phyloP scores from a whole-genome alignment of 805 yeast species.

The Ogataea corticis region DNA sequence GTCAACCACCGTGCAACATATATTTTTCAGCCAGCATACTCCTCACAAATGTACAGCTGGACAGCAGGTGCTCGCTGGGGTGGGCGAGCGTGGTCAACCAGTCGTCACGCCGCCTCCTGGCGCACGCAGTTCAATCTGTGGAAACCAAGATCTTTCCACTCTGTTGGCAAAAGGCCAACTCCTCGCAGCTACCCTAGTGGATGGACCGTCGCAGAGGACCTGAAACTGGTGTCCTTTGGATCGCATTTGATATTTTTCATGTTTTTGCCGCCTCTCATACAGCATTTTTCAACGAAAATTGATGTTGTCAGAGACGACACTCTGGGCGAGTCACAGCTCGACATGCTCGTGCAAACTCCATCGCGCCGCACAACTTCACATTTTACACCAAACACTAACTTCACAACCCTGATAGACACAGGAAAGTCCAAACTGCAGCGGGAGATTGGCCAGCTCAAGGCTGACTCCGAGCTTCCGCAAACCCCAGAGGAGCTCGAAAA shows the following conservation, averaged over 20 bases:
- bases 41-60: background rate
- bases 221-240: conserved; percentile 32
- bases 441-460: background rate
- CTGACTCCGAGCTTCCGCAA: conserved; percentile 11
- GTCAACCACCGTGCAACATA: background rate
- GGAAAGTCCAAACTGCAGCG: background rate
- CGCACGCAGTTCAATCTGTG: conserved; percentile 1
- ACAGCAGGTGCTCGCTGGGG: conserved; percentile 3
- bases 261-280: conserved; percentile 30
- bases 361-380: background rate
- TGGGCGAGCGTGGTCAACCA: background rate
- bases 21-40: background rate
- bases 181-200: conserved; percentile 8
- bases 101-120: background rate
- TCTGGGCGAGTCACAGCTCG: conserved; percentile 17
- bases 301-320: conserved; percentile 33
- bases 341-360: conserved; percentile 4
- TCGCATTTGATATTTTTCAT: conserved; percentile 34
- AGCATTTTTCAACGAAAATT: conserved; percentile 30
- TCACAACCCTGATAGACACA: background rate
- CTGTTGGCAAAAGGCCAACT: conserved; percentile 13
- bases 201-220: conserved; percentile 32
- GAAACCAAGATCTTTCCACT: conserved; percentile 14
- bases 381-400: background rate
- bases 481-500: conserved; percentile 23